Conservation (phyloP, 208 protist species). For the Strigomonas culicis region DNA sequence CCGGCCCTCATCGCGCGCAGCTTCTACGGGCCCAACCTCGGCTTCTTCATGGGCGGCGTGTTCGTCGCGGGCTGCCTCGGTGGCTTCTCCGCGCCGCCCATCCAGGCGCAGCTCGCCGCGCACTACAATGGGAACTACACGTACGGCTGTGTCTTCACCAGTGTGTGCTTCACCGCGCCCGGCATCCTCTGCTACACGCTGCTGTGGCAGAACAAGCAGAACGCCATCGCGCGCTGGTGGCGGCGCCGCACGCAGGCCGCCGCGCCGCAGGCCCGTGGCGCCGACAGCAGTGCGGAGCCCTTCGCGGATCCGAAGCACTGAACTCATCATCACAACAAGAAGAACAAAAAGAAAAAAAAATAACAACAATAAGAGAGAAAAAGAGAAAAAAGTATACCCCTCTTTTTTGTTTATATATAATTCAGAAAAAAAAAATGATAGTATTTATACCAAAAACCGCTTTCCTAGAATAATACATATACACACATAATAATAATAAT, state of each 20-base stretch:
- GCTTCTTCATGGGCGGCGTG: slow-evolving; percentile 70
- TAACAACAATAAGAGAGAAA: background rate
- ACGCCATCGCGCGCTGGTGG: slow-evolving; percentile 19
- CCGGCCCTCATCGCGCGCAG: slow-evolving; percentile 57
- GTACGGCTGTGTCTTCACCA: slow-evolving; percentile 77
- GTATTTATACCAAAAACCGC: background rate
- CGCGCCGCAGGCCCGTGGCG: background rate
- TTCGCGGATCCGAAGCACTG: too few species aligned
- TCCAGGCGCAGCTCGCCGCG: slow-evolving; percentile 62
- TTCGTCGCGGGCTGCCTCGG: slow-evolving; percentile 70
- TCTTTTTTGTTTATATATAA: background rate
- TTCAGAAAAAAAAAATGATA: background rate
- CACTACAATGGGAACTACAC: slow-evolving; percentile 70
- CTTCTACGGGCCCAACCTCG: slow-evolving; percentile 77
- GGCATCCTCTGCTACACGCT: slow-evolving; percentile 59
- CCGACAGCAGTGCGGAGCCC: too few species aligned
- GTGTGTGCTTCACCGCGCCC: slow-evolving; percentile 50
- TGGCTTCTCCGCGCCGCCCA: slow-evolving; percentile 69
- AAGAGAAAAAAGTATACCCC: slow-evolving; percentile 2
- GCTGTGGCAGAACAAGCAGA: slow-evolving; percentile 55
- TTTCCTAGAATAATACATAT: background rate
- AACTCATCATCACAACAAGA: too few species aligned
- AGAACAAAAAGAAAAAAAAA: background rate
- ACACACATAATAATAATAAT: background rate
- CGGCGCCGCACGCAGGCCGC: background rate